Evolutionary conservation across 306 rosid genomes (phyloP).

Genomic region (Prunus fruticosa): DNA sequence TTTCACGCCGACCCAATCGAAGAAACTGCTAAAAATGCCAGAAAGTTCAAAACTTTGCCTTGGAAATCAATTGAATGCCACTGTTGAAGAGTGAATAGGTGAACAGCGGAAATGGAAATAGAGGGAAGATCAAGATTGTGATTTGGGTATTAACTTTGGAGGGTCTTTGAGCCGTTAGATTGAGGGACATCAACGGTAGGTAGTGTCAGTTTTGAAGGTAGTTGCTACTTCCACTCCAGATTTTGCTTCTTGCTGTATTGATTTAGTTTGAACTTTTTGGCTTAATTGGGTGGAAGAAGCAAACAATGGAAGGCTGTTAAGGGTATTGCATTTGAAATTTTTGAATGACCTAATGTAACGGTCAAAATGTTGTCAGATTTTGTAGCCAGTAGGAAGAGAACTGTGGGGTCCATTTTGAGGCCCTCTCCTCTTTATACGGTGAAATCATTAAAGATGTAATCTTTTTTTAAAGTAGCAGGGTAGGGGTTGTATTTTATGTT

Average conservation of each 20-base stretch:
- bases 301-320: slow-evolving; percentile 17
- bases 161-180: slow-evolving; percentile 40
- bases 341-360: slow-evolving; percentile 50
- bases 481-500: not conserved
- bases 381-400: slow-evolving; percentile 15
- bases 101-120: slow-evolving; percentile 18
- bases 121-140: slow-evolving; percentile 15
- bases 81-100: not conserved
- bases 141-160: slow-evolving; percentile 28
- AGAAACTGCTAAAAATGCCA: slow-evolving; percentile 4
- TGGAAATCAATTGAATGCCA: not conserved
- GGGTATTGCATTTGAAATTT: slow-evolving; percentile 11
- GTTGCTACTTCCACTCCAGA: slow-evolving; percentile 20
- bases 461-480: not conserved
- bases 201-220: not conserved
- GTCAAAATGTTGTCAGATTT: slow-evolving; percentile 47
- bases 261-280: slow-evolving; percentile 7
- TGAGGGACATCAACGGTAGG: slow-evolving; percentile 26
- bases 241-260: slow-evolving; percentile 9
- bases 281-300: slow-evolving; percentile 29
- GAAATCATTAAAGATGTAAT: slow-evolving; percentile 23
- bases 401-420: slow-evolving; percentile 29
- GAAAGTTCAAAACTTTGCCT: slow-evolving; percentile 1
- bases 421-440: not conserved
- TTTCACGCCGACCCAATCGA: slow-evolving; percentile 25